Evolutionary conservation across 768 basidiomycete genomes (phyloP), one percentile per base, ranked within the genome.

Genomic region (Gymnopilus dilepis): DNA sequence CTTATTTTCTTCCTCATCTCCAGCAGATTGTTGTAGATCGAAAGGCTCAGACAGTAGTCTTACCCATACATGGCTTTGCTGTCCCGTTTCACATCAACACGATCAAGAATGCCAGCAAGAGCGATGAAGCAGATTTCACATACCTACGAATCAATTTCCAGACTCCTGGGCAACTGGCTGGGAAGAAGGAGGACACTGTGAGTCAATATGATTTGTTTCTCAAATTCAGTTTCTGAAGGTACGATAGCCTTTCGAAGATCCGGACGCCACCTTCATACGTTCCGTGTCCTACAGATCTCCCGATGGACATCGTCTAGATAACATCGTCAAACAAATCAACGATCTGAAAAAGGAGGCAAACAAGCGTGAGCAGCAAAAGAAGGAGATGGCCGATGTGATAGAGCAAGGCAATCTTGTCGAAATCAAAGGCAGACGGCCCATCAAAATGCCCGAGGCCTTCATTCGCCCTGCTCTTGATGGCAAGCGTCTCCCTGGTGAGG

Each of bases 11-110:
- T n/a, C 24, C 54, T 31, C 38, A 19, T 7, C 37, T 12, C 45
- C 9, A 9, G 19, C 22, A 99, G 95, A 92, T 99, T 58, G 86
- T 83, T 63, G 92, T 99, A 26, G 97, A 99, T 72, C 88, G 92
- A 67, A 94, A 95, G 72, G 86, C 91, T 15, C 88, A 92, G 63
- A 94, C 95, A 0, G 89, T 99, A 54, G 85, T 99, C 47, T 76
- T 99, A 3, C 97, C 97, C 15, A 89, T 99, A 65, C 87, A 98
- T 69, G 97, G 97, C 3, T 98, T 91, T 68, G 94, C 95, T 0
- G 95, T 97, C 0, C 95, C 97, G 0, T 98, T 97, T 82, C 97
- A 99, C 72, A 96, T 99, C 77, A 97, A 97, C 71, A 95, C 95
- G 1, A 94, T 99, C 65, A 99, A 99, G 78, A 99, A 97, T 72